Evolutionary conservation across 768 basidiomycete species (phyloP), one percentile per base, ranked within the genome.

Genomic region (Cystobasidium onofrii): DNA sequence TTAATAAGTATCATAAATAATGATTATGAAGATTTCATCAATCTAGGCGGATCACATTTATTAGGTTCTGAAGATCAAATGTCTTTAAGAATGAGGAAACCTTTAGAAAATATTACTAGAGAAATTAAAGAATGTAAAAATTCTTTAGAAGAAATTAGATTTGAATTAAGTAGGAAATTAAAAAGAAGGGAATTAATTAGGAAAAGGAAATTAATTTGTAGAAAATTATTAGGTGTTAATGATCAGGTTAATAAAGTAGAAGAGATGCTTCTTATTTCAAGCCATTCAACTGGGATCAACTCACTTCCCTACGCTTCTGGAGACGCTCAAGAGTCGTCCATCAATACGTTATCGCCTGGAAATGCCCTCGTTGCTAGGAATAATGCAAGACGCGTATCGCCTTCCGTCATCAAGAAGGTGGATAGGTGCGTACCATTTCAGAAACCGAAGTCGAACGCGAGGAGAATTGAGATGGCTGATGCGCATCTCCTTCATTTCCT

Each of bases 11-110:
- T 98, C 78, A 96, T 98, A 80, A 98, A 99, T 81, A 89, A 92
- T 77, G 96, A 98, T 82, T 99, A 98, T 79, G 93, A 93, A 80
- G 93, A 93, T 17, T 99, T 98, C 80, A 84, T 99, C 34, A 94
- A 94, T 76, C 93, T 94, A 1, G 92, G 97, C 78, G 54, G 69
- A 81, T 98, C 76, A 86, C 88, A 76, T 92, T 89, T 54, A 94
- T 97, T 81, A 89, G 90, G 1, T 83, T 84, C 44, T 84, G 91
- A 76, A 80, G 69, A 73, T 43, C 75, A 70, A 29, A 75, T 75
- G 52, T 74, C 31, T 46, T 50, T 23, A 72, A 74, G 27, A 69
- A 78, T 99, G 73, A 87, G 88, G 76, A 81, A 81, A 29, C 94
- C 95, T 0, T 80, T 99, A 64, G 81, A 79, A 10, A 84, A 83